Conservation (phyloP, 2,329 filamentous ascomycete species). For the Epichloe elymi region DNA sequence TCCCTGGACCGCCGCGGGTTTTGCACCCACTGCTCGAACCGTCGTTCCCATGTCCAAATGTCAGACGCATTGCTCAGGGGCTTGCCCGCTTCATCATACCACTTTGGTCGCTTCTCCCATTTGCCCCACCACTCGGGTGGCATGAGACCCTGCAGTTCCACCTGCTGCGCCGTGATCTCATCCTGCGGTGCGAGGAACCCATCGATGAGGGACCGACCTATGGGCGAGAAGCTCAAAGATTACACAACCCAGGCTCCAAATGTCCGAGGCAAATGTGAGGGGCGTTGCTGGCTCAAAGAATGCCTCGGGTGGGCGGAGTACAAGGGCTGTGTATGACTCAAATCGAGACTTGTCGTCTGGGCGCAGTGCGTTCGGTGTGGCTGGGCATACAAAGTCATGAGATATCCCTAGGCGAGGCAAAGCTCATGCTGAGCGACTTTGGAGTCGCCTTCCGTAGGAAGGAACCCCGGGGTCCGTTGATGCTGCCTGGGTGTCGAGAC, state of each 20-base stretch:
- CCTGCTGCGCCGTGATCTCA: not conserved
- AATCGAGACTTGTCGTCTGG: not conserved
- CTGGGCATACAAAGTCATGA: not conserved
- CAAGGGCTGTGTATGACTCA: not conserved
- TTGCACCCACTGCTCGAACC: slow-evolving; percentile 11
- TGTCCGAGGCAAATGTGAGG: not conserved
- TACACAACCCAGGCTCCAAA: not conserved
- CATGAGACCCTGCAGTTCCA: not conserved
- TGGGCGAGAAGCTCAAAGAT: not conserved
- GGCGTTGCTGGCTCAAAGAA: not conserved
- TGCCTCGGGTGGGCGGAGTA: not conserved
- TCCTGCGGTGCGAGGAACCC: not conserved
- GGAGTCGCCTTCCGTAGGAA: slow-evolving; percentile 2
- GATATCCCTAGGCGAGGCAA: not conserved
- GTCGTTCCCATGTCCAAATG: slow-evolving; percentile 8
- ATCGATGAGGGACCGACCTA: not conserved
- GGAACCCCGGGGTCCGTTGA: not conserved
- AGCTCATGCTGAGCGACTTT: not conserved
- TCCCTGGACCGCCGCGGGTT: slow-evolving; percentile 4
- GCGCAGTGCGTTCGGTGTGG: not conserved
- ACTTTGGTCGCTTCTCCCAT: slow-evolving; percentile 5
- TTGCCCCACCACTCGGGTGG: no score
- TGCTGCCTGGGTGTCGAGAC: slow-evolving; percentile 9
- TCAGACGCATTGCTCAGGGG: slow-evolving; percentile 6
- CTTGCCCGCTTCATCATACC: slow-evolving; percentile 9